phyloP scores from a whole-genome alignment of 2,329 filamentous ascomycete genomes.

The Gaeumannomyces tritici region DNA sequence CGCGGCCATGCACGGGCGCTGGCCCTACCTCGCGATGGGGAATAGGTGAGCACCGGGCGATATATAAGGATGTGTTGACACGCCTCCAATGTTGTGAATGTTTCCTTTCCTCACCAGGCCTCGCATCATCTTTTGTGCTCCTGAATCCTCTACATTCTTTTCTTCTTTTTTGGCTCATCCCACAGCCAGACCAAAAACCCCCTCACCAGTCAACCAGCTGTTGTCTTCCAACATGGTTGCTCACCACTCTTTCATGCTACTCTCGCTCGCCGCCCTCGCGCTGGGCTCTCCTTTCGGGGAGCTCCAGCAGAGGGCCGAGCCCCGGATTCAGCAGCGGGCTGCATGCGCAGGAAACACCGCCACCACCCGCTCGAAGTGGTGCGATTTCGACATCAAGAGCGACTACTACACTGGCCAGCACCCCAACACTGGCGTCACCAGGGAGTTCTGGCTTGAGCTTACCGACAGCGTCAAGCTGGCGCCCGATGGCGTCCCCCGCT shows the following conservation, averaged over 20 bases:
- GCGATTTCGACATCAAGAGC: constrained; percentile 36
- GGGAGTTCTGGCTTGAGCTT: constrained; percentile 33
- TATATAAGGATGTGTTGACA: too few species aligned
- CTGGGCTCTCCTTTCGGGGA: too few species aligned
- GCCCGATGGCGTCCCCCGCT: constrained; percentile 34
- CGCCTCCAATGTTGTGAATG: background rate
- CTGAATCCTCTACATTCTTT: background rate
- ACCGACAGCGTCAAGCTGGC: constrained; percentile 16
- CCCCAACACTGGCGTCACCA: constrained; percentile 37
- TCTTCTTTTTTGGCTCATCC: background rate
- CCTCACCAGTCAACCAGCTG: background rate
- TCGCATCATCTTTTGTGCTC: background rate
- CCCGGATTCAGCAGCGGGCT: background rate
- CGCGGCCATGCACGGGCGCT: too few species aligned
- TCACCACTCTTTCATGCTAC: background rate
- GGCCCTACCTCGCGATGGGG: too few species aligned
- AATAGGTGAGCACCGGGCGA: too few species aligned
- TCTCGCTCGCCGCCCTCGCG: too few species aligned
- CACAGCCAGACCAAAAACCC: too few species aligned
- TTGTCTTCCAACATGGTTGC: too few species aligned
- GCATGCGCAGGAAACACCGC: constrained; percentile 1
- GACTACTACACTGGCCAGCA: constrained; percentile 27
- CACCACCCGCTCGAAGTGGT: constrained; percentile 23
- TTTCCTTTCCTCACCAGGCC: background rate
- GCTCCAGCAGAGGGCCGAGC: too few species aligned